Conservation (phyloP, 169 alveolate genomes). For the Babesia ovata region DNA sequence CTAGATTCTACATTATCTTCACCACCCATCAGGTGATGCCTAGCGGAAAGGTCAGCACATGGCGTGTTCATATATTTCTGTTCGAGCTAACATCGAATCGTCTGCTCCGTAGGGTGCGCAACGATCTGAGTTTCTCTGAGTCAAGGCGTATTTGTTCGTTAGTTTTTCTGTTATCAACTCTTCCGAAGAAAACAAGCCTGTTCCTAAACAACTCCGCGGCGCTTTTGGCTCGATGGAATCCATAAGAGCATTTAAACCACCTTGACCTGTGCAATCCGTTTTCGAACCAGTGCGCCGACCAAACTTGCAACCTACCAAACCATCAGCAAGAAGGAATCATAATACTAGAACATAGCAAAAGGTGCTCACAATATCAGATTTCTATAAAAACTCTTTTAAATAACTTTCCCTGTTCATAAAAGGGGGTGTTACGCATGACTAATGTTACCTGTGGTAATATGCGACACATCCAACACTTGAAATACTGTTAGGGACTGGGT, state of each 20-base stretch:
- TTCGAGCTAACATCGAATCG: conserved; percentile 24
- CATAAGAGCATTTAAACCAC: conserved; percentile 84
- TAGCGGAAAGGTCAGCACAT: too few species aligned
- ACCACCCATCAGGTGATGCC: too few species aligned
- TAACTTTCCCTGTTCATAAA: too few species aligned
- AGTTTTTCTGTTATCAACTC: conserved; percentile 75
- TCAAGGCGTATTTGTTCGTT: conserved; percentile 75
- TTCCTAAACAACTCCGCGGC: conserved; percentile 83
- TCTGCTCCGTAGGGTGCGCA: conserved; percentile 62
- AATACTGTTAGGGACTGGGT: conserved; percentile 71
- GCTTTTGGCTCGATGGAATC: conserved; percentile 76
- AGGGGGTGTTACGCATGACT: too few species aligned
- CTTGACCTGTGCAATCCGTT: conserved; percentile 81
- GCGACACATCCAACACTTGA: conserved; percentile 75
- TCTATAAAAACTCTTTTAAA: too few species aligned
- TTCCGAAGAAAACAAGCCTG: conserved; percentile 37
- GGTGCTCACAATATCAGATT: too few species aligned
- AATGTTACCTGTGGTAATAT: conserved; percentile 67
- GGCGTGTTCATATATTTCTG: conserved; percentile 10
- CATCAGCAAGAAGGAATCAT: neutral
- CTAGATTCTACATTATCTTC: too few species aligned
- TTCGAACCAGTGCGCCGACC: conserved; percentile 85
- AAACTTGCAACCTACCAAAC: conserved; percentile 75
- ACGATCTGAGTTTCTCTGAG: conserved; percentile 61
- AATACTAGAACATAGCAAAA: too few species aligned